Evolutionary conservation across 306 rosid species (phyloP), one percentile per base, ranked within the genome.

Genomic region (Pachyrhizus erosus): DNA sequence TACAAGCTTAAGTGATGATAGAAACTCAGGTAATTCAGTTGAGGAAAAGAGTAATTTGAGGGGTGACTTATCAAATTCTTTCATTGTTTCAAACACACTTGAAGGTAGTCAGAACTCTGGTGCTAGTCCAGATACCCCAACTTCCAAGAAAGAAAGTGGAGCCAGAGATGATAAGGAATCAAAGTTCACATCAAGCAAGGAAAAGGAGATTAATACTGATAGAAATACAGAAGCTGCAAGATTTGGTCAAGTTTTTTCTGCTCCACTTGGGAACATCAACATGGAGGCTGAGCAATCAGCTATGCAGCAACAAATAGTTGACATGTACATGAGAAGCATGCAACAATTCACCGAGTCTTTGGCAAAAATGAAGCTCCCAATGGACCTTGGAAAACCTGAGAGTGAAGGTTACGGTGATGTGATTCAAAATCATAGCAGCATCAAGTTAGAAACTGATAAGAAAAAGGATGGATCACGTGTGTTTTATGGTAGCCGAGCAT

Each of bases 301-400:
- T 43, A 89, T 91, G 97, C 97, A 93, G 84, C 87, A 93, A 58
- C 97, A 93, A 75, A 93, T 93, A 81, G 96, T 91, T 37, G 92
- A 91, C 85, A 93, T 93, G 97, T 93, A 93, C 73, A 91, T 91
- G 97, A 91, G 90, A 82, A 93, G 97, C 84, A 93, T 91, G 97
- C 96, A 93, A 17, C 79, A 75, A 55, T 75, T 75, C 52, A 55
- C 79, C 0, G 94, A 93, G 88, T 93, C 96, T 68, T 82, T 93
- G 82, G 94, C 89, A 51, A 89, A 91, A 60, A 93, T 93, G 97
- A 91, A 91, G 87, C 96, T 93, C 24, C 94, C 97, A 24, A 93
- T 93, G 97, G 91, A 93, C 69, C 94, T 91, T 55, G 88, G 87
- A 70, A 86, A 87, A 60, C 87, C 87, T 0, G 91, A 91, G 34